Base-by-base conservation (phyloP, 2,329 filamentous ascomycete genomes). In the Zymoseptoria passerinii region DNA sequence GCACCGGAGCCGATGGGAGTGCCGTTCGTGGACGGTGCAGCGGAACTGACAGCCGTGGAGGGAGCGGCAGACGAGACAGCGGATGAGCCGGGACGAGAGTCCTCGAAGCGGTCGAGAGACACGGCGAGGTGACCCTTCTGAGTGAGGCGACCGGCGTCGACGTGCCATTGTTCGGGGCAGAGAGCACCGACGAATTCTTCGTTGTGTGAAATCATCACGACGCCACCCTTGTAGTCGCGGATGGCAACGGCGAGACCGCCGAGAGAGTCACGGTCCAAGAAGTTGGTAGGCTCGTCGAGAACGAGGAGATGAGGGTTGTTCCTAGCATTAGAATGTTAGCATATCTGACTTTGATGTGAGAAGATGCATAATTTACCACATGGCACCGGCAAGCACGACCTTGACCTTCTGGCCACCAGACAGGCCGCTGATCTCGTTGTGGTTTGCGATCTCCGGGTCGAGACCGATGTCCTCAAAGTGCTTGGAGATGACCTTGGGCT, bases 171-270 rank as follows among this genome's bases (percentile, higher is more conserved):
- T 79, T 99, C 95, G 3, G 89, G 89, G 76, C 94, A 94, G 9
- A 99, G 85, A 2, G 92, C 92, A 60, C 92, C 92, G 54, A 99
- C 92, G 70, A 99, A 99, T 75, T 99, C 94, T 72, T 97, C 92
- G 83, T 99, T 97, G 78, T 99, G 94, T 62, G 92, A 96, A 76
- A 99, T 99, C 86, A 99, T 95, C 64, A 99, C 92, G 1, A 99
- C 94, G 75, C 94, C 94, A 66, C 94, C 94, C 80, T 91, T 95
- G 84, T 95, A 99, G 72, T 97, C 94, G 67, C 92, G 90, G 70
- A 99, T 97, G 65, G 94, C 94, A 48, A 96, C 91, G n/a, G 94
- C 92, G 57, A 99, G 83, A 75, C 92, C 94, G 71, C 94, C 95
- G 18, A 99, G 86, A 16, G 92, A 96, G 77, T 99, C 94, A 68